Evolutionary conservation across 495 filamentous ascomycete species (phyloP), one percentile per base, ranked within the genome.

Genomic region (Annulohypoxylon moriforme): DNA sequence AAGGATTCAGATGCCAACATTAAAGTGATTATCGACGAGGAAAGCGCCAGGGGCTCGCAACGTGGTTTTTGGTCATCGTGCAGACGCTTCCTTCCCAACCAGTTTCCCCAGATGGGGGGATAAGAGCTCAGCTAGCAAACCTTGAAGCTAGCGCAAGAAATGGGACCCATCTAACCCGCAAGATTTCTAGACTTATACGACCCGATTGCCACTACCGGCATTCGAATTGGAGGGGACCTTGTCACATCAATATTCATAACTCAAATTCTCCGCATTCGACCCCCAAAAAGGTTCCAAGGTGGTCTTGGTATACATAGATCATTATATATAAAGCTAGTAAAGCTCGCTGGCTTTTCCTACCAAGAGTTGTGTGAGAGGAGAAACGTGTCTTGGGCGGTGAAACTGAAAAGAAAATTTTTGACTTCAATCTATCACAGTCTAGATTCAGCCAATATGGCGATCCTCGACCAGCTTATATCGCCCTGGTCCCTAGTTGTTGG

Each of bases 401-500:
- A 49, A 47, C 13, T 14, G 50, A 57, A 27, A 60, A 34, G 27
- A 22, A 63, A 20, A 38, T 42, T 8, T 42, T 14, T 38, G 3
- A 27, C n/a, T 27, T 50, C 58, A n/a, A 40, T n/a, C 40, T n/a
- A 31, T n/a, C 14, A 7, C 40, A 24, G 56, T 38, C 16, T 63
- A 31, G 36, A 42, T 33, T 44, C 53, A 18, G 16, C 31, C 22
- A 56, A 44, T 2, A 86, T 86, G 84, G 78, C 81, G 1, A 66
- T 87, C 63, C 16, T 82, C 62, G 77, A 76, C 53, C 75, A 86
- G 33, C 67, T 92, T 60, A 71, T 85, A 63, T 84, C 84, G n/a
- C 89, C 91, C 1, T 93, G 87, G 75, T 72, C 87, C 33, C 82
- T 89, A 4, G 76, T 60, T 16, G 66, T 71, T 20, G 73, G 85